Conservation (phyloP, 2,329 filamentous ascomycete genomes). For the Sclerotinia spermophila region DNA sequence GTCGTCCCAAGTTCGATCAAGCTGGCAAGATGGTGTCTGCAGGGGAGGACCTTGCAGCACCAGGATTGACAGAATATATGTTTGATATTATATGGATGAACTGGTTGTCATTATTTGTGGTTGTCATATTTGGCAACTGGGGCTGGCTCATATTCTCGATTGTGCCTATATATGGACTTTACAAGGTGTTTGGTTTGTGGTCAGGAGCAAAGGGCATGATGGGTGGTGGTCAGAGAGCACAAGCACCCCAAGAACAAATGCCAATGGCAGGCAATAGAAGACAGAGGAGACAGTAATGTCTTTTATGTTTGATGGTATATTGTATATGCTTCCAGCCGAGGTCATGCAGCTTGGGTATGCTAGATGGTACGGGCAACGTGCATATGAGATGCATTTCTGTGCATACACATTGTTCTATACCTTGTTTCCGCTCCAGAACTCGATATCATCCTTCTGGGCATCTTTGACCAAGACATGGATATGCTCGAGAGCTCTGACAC, state of each 20-base stretch:
- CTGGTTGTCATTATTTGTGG: constrained; percentile 72
- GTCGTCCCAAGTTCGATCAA: constrained; percentile 68
- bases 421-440: constrained; percentile 47
- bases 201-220: constrained; percentile 38
- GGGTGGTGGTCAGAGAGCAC: constrained; percentile 32
- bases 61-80: constrained; percentile 94
- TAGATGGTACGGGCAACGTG: neutral
- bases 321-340: neutral
- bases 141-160: constrained; percentile 60
- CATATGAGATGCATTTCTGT: neutral
- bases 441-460: constrained; percentile 49
- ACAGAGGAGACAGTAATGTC: constrained; percentile 31
- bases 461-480: constrained; percentile 71
- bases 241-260: constrained; percentile 32
- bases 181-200: constrained; percentile 37
- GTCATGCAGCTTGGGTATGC: neutral
- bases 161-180: constrained; percentile 35
- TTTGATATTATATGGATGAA: constrained; percentile 97
- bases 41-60: constrained; percentile 83
- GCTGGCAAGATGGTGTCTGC: constrained; percentile 56
- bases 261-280: constrained; percentile 33
- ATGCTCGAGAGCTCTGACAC: constrained; percentile 82
- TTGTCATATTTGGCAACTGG: constrained; percentile 75
- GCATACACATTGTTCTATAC: neutral
- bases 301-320: neutral